These are phyloP conservation scores for Lentinus tigrinus DNA, from an alignment of 768 basidiomycete genomes.

Conservation along the genomic window DNA sequence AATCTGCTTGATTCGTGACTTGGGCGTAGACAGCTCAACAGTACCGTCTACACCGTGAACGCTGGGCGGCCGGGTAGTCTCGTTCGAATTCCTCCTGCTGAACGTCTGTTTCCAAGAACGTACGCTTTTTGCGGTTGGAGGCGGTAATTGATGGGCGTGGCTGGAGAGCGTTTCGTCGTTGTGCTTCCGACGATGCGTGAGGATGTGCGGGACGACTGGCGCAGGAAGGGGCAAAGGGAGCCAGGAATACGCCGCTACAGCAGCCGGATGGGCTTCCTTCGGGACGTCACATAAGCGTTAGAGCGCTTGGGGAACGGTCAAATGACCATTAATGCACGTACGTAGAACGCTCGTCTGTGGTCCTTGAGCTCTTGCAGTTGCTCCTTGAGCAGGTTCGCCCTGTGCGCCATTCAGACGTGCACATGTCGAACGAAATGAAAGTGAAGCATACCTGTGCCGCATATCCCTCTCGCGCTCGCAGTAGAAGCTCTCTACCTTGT, in stretches of 20 bases:
- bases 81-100: not conserved
- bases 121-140: no score
- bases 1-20: not conserved
- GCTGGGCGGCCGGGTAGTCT: not conserved
- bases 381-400: conserved; percentile 43
- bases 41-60: not conserved
- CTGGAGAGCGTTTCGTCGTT: not conserved
- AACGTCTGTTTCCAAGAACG: not conserved
- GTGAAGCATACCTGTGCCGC: conserved; percentile 30
- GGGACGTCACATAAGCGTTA: not conserved
- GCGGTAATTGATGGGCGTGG: not conserved
- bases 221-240: conserved; percentile 12
- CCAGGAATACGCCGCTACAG: conserved; percentile 5
- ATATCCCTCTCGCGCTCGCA: conserved; percentile 64
- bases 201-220: conserved; percentile 7
- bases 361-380: conserved; percentile 76
- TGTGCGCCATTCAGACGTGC: not conserved
- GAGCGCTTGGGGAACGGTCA: not conserved
- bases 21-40: not conserved
- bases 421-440: not conserved
- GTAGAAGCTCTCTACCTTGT: conserved; percentile 87
- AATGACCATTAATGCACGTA: conserved; percentile 26
- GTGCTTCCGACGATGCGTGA: conserved; percentile 5
- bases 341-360: conserved; percentile 61
- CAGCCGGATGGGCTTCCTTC: not conserved